These are phyloP conservation scores for Hypoxylon rickii DNA, from an alignment of 495 filamentous ascomycete species.

Conservation along the genomic window DNA sequence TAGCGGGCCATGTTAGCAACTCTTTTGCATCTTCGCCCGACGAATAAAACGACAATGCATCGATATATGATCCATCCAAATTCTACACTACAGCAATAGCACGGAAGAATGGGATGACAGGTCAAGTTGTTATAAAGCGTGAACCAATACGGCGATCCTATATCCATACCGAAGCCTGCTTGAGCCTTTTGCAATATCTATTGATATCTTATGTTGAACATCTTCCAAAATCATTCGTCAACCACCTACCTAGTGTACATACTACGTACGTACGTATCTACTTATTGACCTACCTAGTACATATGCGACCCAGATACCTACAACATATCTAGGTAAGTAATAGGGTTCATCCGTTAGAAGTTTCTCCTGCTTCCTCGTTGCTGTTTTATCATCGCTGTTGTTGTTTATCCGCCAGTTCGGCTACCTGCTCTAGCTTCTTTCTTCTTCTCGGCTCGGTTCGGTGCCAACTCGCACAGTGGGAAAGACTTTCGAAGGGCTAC, in stretches of 20 bases:
- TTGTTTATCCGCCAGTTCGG: constrained; percentile 16
- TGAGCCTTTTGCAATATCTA: too few species aligned
- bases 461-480: constrained; percentile 24
- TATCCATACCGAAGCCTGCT: too few species aligned
- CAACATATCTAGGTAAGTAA: not conserved
- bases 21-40: not conserved
- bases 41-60: not conserved
- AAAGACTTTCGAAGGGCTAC: not conserved
- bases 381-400: too few species aligned
- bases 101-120: too few species aligned
- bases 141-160: too few species aligned
- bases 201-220: too few species aligned
- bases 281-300: not conserved
- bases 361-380: constrained; percentile 15
- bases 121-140: too few species aligned
- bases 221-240: too few species aligned
- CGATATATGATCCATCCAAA: too few species aligned
- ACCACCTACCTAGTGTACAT: too few species aligned
- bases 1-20: not conserved
- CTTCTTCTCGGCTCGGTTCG: constrained; percentile 28
- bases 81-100: too few species aligned
- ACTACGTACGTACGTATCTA: not conserved
- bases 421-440: constrained; percentile 11
- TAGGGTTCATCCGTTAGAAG: too few species aligned
- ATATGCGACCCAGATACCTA: not conserved